phyloP scores from a whole-genome alignment of 352 stramenopile species.

The Globisporangium alternatum region DNA sequence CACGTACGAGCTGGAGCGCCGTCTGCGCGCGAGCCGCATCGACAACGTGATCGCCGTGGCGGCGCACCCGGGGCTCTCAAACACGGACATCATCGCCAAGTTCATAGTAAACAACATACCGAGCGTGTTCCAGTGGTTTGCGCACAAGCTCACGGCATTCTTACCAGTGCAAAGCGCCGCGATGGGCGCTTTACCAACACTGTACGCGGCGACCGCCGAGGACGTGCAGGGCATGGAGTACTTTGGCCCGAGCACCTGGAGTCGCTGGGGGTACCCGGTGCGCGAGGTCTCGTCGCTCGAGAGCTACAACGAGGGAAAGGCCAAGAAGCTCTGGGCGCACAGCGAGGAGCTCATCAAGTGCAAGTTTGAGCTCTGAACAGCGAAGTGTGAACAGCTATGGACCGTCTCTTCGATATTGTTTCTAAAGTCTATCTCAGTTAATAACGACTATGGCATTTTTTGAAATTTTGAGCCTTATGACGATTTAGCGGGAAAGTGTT shows the following conservation, averaged over 20 bases:
- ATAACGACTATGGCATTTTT: too few relatives aligned
- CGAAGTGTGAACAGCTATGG: too few relatives aligned
- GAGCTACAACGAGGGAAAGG: constrained; percentile 17
- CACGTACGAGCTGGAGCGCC: constrained; percentile 43
- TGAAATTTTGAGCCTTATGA: too few relatives aligned
- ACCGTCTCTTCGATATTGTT: too few relatives aligned
- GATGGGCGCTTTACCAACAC: constrained; percentile 8
- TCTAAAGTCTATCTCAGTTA: too few relatives aligned
- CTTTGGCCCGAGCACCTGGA: constrained; percentile 3
- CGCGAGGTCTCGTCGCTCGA: constrained; percentile 14
- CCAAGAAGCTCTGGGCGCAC: constrained; percentile 15
- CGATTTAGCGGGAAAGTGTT: too few relatives aligned
- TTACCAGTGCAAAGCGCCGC: constrained; percentile 6
- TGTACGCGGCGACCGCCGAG: constrained; percentile 13
- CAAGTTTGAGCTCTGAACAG: background rate
- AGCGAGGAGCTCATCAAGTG: constrained; percentile 16
- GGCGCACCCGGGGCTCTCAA: constrained; percentile 34
- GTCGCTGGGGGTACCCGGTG: constrained; percentile 17
- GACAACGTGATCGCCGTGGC: constrained; percentile 35
- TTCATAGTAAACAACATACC: constrained; percentile 27
- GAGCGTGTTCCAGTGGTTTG: constrained; percentile 10
- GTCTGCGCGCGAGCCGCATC: constrained; percentile 23
- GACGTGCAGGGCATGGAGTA: constrained; percentile 15
- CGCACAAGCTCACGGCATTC: constrained; percentile 1
- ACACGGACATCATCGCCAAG: constrained; percentile 38